phyloP scores from a whole-genome alignment of 371 early-diverging fungal genomes.

The Apophysomyces elegans region DNA sequence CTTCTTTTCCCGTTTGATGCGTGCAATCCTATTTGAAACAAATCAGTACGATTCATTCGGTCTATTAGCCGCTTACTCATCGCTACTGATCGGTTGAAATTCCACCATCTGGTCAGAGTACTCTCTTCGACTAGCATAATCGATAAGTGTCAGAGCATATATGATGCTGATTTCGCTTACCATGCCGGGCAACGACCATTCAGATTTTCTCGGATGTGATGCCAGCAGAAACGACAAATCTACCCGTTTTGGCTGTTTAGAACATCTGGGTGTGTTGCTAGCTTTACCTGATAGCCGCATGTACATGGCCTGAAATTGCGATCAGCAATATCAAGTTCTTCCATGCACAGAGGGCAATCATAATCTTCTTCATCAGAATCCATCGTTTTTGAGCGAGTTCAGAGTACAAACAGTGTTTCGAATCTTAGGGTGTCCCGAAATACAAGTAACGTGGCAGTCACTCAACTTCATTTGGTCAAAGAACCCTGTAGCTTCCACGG shows the following conservation, averaged over 20 bases:
- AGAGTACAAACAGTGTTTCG: neutral
- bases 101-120: slow-evolving; percentile 89
- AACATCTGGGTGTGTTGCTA: neutral
- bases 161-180: slow-evolving; percentile 28
- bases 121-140: slow-evolving; percentile 64
- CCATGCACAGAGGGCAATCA: slow-evolving; percentile 97
- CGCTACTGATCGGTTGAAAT: slow-evolving; percentile 87
- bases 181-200: slow-evolving; percentile 96
- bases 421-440: too few relatives aligned
- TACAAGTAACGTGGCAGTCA: too few relatives aligned
- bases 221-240: slow-evolving; percentile 99
- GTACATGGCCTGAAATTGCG: slow-evolving; percentile 95
- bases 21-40: slow-evolving; percentile 45
- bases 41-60: neutral
- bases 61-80: slow-evolving; percentile 63
- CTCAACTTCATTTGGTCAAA: too few relatives aligned
- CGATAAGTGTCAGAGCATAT: neutral
- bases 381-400: slow-evolving; percentile 15
- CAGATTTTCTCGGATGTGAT: slow-evolving; percentile 92
- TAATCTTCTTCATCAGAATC: slow-evolving; percentile 82
- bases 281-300: slow-evolving; percentile 94
- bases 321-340: slow-evolving; percentile 95
- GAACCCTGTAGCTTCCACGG: too few relatives aligned
- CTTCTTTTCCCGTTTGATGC: slow-evolving; percentile 78
- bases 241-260: slow-evolving; percentile 31